Percentiles rank a stretch among this genome's conserved stretches.
These are phyloP conservation scores for Entonaema liquescens DNA, from an alignment of 495 filamentous ascomycete species.

Conservation along the genomic window DNA sequence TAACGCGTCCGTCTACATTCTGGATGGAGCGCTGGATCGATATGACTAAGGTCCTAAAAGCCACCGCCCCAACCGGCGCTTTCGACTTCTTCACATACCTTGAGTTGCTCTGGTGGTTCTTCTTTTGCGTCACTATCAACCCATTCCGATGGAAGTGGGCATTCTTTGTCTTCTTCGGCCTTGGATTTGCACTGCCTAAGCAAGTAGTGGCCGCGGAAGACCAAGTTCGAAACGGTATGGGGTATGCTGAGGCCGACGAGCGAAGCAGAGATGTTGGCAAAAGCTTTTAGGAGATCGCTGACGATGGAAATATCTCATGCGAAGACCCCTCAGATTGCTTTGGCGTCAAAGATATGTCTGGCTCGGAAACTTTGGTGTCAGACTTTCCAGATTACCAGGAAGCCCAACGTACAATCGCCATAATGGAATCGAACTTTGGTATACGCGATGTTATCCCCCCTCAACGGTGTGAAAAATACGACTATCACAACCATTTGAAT, in stretches of 20 bases:
- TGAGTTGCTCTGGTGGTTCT: constrained; percentile 85
- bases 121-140: constrained; percentile 79
- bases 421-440: background rate
- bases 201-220: constrained; percentile 73
- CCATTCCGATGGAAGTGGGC: constrained; percentile 87
- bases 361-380: background rate
- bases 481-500: background rate
- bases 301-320: constrained; percentile 44
- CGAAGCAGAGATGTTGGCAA: constrained; percentile 48
- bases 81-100: constrained; percentile 92
- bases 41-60: constrained; percentile 80
- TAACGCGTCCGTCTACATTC: constrained; percentile 72
- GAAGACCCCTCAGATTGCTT: background rate
- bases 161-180: constrained; percentile 79
- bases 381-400: background rate
- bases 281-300: constrained; percentile 71
- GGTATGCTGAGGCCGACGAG: constrained; percentile 39
- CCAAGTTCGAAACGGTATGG: constrained; percentile 57
- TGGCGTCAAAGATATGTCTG: background rate
- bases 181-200: constrained; percentile 72
- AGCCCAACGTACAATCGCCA: background rate
- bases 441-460: background rate
- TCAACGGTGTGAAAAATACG: background rate
- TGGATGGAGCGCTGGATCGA: constrained; percentile 90
- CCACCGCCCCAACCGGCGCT: constrained; percentile 69